These are phyloP conservation scores for Amanita muscaria DNA, from an alignment of 768 basidiomycete genomes.

Conservation along the genomic window DNA sequence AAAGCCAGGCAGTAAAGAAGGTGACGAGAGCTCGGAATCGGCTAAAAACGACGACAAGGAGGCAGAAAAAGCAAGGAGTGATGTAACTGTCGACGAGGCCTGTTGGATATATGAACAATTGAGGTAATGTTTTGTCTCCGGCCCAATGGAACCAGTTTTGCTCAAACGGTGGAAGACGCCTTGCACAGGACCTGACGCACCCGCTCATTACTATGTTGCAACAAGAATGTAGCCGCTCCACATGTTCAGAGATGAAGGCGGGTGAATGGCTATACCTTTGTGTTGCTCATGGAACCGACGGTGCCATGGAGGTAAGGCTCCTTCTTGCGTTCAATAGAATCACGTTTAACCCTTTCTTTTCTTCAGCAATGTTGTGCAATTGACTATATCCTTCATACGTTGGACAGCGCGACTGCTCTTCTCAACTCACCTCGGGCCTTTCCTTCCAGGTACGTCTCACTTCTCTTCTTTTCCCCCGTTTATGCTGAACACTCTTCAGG, in stretches of 20 bases:
- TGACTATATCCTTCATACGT: constrained; percentile 88
- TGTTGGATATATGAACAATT: constrained; percentile 76
- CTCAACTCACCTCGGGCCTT: constrained; percentile 88
- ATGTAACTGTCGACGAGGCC: constrained; percentile 63
- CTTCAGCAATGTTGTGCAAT: constrained; percentile 90
- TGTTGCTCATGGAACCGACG: constrained; percentile 87
- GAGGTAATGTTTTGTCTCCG: too few species aligned
- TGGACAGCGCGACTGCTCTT: constrained; percentile 88
- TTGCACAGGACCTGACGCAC: constrained; percentile 81
- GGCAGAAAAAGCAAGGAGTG: constrained; percentile 29
- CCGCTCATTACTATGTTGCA: constrained; percentile 80
- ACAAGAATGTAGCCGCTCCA: constrained; percentile 75
- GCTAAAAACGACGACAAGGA: constrained; percentile 21
- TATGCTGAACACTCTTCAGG: constrained; percentile 75
- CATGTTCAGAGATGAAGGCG: constrained; percentile 98
- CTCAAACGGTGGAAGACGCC: constrained; percentile 42
- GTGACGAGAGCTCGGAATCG: constrained; percentile 13
- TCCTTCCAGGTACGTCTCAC: constrained; percentile 63
- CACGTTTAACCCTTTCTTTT: not conserved
- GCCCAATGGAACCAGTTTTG: too few species aligned
- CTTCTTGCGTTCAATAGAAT: not conserved
- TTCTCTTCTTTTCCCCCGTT: not conserved
- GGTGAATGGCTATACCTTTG: constrained; percentile 97
- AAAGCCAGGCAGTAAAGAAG: constrained; percentile 25
- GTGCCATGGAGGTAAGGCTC: constrained; percentile 67